phyloP scores from a whole-genome alignment of 768 basidiomycete genomes.

The Boletus eberwhitei region DNA sequence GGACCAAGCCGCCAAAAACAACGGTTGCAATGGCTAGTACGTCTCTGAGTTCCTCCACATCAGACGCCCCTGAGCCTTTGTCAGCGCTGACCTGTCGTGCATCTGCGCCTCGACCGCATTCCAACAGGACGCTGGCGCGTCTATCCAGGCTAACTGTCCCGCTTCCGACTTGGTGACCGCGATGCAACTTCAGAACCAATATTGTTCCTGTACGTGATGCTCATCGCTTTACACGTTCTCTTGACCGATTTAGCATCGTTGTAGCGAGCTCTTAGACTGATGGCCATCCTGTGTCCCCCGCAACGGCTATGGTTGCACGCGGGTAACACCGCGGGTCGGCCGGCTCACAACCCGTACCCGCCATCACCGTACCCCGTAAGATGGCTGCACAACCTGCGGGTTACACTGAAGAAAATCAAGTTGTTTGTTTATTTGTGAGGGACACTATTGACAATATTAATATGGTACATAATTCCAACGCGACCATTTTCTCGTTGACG shows the following conservation, averaged over 20 bases:
- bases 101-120: constrained; percentile 38
- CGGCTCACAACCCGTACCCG: not conserved
- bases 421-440: not conserved
- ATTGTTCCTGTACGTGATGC: constrained; percentile 28
- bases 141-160: constrained; percentile 36
- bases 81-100: constrained; percentile 39
- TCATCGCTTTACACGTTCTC: not conserved
- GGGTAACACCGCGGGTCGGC: not conserved
- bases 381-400: not conserved
- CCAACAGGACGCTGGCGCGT: constrained; percentile 32
- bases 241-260: not conserved
- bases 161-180: constrained; percentile 31
- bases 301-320: not conserved
- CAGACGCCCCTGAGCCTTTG: not conserved
- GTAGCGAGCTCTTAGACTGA: not conserved
- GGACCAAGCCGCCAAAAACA: not conserved
- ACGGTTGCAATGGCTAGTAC: constrained; percentile 14
- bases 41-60: not conserved
- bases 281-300: not conserved
- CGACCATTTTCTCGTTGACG: not conserved
- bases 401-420: not conserved
- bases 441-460: not conserved
- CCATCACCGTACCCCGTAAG: not conserved
- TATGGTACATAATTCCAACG: not conserved
- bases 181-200: constrained; percentile 21